These are phyloP conservation scores for Paramecium octaurelia DNA, from an alignment of 73 alveolate genomes.

Conservation along the genomic window DNA sequence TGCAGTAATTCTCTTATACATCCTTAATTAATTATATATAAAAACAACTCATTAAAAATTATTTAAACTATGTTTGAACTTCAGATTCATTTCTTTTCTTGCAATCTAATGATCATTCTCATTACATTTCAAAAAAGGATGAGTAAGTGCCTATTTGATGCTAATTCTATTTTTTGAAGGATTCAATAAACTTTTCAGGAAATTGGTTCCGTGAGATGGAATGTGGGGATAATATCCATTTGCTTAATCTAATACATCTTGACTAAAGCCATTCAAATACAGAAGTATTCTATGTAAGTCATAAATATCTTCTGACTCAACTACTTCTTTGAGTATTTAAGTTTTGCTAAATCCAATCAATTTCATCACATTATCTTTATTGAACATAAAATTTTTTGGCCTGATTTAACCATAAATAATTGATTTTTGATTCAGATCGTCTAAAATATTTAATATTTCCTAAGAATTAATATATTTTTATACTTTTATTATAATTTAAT, in stretches of 20 bases:
- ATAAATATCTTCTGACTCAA: background rate
- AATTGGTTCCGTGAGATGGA: background rate
- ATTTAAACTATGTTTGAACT: background rate
- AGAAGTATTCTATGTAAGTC: background rate
- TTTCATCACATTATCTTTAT: background rate
- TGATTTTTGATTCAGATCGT: background rate
- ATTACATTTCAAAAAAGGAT: background rate
- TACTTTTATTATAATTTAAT: background rate
- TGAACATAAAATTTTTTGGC: background rate
- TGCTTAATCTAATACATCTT: background rate
- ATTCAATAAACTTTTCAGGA: background rate
- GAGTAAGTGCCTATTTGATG: background rate
- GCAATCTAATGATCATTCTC: background rate
- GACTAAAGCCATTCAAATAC: background rate
- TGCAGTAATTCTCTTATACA: constrained; percentile 25
- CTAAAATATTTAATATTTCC: background rate
- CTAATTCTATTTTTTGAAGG: background rate
- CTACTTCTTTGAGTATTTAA: background rate
- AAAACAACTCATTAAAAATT: background rate
- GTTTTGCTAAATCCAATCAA: background rate
- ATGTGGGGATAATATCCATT: background rate
- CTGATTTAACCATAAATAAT: background rate
- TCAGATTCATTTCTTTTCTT: background rate
- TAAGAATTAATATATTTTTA: background rate
- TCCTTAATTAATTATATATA: background rate